These are phyloP conservation scores for Spinellus fusiger DNA, from an alignment of 192 early-diverging fungal genomes.

Conservation along the genomic window DNA sequence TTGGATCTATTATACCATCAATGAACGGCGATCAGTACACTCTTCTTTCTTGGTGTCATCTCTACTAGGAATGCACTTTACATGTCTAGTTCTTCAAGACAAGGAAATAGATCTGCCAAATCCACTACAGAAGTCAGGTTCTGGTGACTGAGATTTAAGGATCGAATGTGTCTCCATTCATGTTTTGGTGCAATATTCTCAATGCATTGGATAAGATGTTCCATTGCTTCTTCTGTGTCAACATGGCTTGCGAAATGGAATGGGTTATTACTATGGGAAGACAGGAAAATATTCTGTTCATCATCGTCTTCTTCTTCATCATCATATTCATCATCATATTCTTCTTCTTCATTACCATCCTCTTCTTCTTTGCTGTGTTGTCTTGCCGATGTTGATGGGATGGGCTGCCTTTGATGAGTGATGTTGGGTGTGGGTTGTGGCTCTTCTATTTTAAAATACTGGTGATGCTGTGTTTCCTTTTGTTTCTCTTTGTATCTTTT, in stretches of 20 bases:
- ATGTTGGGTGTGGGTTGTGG: no score
- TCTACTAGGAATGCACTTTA: no score
- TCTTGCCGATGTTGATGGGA: no score
- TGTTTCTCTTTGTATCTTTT: no score
- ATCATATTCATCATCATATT: no score
- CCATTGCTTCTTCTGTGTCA: background rate
- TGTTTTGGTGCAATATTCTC: background rate
- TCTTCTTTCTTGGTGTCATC: no score
- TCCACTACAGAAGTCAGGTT: background rate
- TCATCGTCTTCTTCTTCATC: background rate
- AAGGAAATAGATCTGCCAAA: background rate
- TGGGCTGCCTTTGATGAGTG: no score
- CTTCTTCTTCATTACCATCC: no score
- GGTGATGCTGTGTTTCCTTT: no score
- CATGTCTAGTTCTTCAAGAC: background rate
- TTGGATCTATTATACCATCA: conserved; percentile 12
- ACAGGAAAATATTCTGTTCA: background rate
- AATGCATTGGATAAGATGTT: background rate
- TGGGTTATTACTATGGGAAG: background rate
- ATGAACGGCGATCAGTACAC: no score
- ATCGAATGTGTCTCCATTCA: background rate
- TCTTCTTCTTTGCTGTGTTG: no score
- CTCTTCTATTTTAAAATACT: no score
- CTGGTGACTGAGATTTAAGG: background rate
- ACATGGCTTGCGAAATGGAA: background rate